Percentiles rank a stretch among this genome's conserved stretches.
Evolutionary conservation across 164 flowering plant species (phyloP).

Genomic region (Magnolia changhungtana): DNA sequence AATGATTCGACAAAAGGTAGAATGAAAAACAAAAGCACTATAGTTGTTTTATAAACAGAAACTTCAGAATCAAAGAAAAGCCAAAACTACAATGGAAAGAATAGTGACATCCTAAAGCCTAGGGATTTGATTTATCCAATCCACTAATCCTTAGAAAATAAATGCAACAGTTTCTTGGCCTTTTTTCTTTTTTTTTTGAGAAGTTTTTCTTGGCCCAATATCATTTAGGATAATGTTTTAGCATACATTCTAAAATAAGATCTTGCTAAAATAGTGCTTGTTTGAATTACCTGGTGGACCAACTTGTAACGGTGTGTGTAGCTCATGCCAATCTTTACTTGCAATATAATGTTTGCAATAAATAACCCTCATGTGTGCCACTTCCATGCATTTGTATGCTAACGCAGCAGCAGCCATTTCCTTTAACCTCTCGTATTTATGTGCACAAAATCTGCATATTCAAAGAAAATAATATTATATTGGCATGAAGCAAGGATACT

Average conservation of each 20-base stretch:
- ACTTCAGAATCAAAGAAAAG: background rate
- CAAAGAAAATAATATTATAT: background rate
- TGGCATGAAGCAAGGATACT: background rate
- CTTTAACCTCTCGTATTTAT: conserved; percentile 56
- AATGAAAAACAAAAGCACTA: background rate
- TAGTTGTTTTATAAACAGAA: too few species aligned
- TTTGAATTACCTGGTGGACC: conserved; percentile 59
- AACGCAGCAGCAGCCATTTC: conserved; percentile 81
- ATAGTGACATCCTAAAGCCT: background rate
- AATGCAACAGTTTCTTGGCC: background rate
- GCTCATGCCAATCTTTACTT: conserved; percentile 47
- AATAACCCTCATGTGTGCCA: conserved; percentile 69
- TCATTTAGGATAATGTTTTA: too few species aligned
- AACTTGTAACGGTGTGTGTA: conserved; percentile 56
- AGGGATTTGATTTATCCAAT: background rate
- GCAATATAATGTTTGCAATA: conserved; percentile 41
- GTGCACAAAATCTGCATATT: conserved; percentile 57
- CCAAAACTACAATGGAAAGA: background rate
- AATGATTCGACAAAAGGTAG: background rate
- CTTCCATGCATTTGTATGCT: conserved; percentile 89
- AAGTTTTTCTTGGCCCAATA: background rate
- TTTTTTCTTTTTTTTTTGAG: too few species aligned
- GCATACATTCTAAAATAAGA: too few species aligned
- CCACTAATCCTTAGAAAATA: background rate
- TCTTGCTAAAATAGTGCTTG: background rate